Evolutionary conservation across 441 rosid genomes (phyloP).

Genomic region (Arabidopsis hybrid): DNA sequence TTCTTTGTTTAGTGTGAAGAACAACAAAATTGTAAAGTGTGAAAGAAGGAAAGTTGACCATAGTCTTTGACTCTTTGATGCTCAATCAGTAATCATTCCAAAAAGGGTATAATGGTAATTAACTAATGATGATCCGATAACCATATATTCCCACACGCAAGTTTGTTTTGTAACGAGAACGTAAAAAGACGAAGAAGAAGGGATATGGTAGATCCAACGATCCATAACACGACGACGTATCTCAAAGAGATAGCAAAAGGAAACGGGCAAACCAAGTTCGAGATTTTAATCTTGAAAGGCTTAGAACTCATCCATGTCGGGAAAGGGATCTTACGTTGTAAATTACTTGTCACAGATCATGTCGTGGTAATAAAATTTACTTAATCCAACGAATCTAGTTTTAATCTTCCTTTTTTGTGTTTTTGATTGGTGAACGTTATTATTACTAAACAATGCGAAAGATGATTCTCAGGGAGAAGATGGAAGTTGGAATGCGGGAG

Average conservation of each 20-base stretch:
- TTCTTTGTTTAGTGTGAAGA: not conserved
- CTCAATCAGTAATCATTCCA: not conserved
- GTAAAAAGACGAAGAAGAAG: not conserved
- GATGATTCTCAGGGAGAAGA: slow-evolving; percentile 50
- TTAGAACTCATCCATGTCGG: slow-evolving; percentile 43
- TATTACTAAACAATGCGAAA: not conserved
- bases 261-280: slow-evolving; percentile 10
- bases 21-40: not conserved
- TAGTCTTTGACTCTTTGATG: not conserved
- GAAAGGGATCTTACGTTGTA: slow-evolving; percentile 49
- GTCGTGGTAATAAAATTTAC: slow-evolving; percentile 40
- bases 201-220: slow-evolving; percentile 8
- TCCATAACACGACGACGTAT: slow-evolving; percentile 14
- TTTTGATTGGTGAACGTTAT: not conserved
- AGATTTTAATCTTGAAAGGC: slow-evolving; percentile 15
- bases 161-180: not conserved
- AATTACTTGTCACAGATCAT: slow-evolving; percentile 49
- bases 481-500: slow-evolving; percentile 69
- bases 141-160: not conserved
- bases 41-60: slow-evolving; percentile 7
- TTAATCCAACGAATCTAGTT: not conserved
- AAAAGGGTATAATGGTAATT: too few species aligned
- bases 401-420: not conserved
- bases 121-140: not conserved
- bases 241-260: slow-evolving; percentile 33